phyloP scores from a whole-genome alignment of 192 early-diverging fungal genomes.

The Linnemannia schmuckeri region DNA sequence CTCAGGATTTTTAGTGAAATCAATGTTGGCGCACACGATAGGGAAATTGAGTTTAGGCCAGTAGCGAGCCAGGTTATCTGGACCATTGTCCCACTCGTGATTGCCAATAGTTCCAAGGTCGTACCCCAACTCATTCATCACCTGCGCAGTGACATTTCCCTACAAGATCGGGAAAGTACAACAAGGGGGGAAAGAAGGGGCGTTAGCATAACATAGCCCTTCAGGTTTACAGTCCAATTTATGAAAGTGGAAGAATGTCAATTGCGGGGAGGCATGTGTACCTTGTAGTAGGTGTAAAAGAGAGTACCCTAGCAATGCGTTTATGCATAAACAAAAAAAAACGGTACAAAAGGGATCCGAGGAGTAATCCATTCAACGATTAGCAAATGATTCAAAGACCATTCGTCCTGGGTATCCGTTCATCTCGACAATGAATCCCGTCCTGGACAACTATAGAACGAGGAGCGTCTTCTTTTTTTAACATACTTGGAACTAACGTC shows the following conservation, averaged over 20 bases:
- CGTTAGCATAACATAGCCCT: not conserved
- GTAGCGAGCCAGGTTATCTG: conserved; percentile 64
- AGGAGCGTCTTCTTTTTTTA: not conserved
- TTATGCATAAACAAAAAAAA: not conserved
- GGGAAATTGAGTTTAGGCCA: conserved; percentile 72
- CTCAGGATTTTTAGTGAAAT: conserved; percentile 60
- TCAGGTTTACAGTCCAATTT: not conserved
- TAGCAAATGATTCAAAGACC: conserved; percentile 20
- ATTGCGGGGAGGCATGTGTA: not conserved
- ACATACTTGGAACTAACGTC: conserved; percentile 31
- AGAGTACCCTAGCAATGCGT: conserved; percentile 64
- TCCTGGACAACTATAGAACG: not conserved
- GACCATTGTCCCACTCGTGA: conserved; percentile 85
- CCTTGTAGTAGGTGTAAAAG: conserved; percentile 75
- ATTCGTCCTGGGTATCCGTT: not conserved
- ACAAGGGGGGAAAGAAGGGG: not conserved
- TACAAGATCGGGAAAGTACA: not conserved
- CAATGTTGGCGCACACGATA: conserved; percentile 77
- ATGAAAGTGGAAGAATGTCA: not conserved
- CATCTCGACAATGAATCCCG: not conserved
- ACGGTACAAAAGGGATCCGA: not conserved
- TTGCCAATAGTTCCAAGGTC: conserved; percentile 71
- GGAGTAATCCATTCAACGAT: not conserved
- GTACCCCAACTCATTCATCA: conserved; percentile 77
- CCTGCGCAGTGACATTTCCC: conserved; percentile 65